Evolutionary conservation across 805 yeast genomes (phyloP).

Genomic region (Diddensiella santjacobensis): DNA sequence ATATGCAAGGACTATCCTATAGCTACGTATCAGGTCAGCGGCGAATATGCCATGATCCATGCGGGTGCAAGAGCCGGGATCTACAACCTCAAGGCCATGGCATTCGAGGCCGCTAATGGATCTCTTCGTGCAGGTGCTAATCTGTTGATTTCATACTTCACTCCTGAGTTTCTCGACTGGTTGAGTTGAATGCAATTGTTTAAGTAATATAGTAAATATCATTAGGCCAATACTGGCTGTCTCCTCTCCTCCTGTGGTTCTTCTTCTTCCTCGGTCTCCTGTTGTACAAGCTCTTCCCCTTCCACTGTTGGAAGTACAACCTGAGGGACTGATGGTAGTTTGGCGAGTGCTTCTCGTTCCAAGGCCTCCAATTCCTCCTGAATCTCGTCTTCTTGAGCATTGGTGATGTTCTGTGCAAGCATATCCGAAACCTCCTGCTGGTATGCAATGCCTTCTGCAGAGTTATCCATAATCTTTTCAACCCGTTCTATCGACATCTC

Average conservation of each 20-base stretch:
- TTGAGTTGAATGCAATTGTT: constrained; percentile 32
- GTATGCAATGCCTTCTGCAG: constrained; percentile 73
- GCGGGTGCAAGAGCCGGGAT: constrained; percentile 97
- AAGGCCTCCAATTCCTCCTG: constrained; percentile 32
- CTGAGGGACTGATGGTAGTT: constrained; percentile 15
- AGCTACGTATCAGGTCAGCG: constrained; percentile 94
- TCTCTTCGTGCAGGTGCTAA: constrained; percentile 95
- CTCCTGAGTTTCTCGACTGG: constrained; percentile 97
- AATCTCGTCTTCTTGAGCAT: constrained; percentile 34
- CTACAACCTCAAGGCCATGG: constrained; percentile 73
- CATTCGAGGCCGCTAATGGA: constrained; percentile 85
- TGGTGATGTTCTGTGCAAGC: constrained; percentile 36
- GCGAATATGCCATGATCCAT: constrained; percentile 96
- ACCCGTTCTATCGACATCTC: constrained; percentile 76
- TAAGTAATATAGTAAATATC: neutral
- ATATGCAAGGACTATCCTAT: constrained; percentile 82
- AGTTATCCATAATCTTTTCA: constrained; percentile 79
- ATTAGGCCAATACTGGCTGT: constrained; percentile 19
- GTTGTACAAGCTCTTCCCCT: constrained; percentile 5
- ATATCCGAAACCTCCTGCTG: constrained; percentile 51
- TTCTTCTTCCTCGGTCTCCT: constrained; percentile 11
- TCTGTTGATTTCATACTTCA: constrained; percentile 83
- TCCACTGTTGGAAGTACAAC: constrained; percentile 3
- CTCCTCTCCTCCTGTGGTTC: constrained; percentile 6
- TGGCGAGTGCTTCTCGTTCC: constrained; percentile 22